Percentiles rank a stretch among this genome's conserved stretches.
Evolutionary conservation across 306 rosid species (phyloP).

Genomic region (Begonia fuchsioides): DNA sequence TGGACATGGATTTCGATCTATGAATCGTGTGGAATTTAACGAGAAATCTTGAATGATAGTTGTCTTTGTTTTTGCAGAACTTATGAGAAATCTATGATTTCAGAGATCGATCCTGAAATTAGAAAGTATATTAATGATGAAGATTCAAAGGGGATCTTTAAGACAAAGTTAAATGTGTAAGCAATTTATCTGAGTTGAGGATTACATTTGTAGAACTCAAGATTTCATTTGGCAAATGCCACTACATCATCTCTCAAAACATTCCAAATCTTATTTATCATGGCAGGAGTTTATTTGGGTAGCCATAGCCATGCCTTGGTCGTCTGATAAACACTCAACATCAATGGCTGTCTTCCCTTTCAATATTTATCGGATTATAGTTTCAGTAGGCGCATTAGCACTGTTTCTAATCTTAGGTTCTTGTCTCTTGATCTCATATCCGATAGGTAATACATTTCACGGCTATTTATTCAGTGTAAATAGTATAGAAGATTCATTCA

Average conservation of each 20-base stretch:
- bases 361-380: conserved; percentile 51
- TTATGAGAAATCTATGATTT: too few species aligned
- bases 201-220: too few species aligned
- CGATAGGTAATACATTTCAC: conserved; percentile 46
- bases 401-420: conserved; percentile 59
- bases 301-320: conserved; percentile 50
- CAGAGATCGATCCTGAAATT: too few species aligned
- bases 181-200: too few species aligned
- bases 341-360: conserved; percentile 43
- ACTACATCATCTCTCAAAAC: neutral
- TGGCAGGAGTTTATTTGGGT: conserved; percentile 13
- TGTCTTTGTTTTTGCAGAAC: too few species aligned
- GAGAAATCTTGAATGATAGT: too few species aligned
- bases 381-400: conserved; percentile 53
- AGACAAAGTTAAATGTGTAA: too few species aligned
- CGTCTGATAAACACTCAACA: conserved; percentile 38
- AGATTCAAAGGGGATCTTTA: too few species aligned
- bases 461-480: conserved; percentile 48
- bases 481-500: conserved; percentile 23
- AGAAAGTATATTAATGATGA: too few species aligned
- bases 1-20: too few species aligned
- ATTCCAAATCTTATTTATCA: conserved; percentile 1
- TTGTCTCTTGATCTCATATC: conserved; percentile 46
- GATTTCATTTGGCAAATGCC: too few species aligned
- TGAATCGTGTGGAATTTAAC: too few species aligned